Base-by-base conservation (phyloP, 129 eudicot genomes). In the Flaveria sonorensis region DNA sequence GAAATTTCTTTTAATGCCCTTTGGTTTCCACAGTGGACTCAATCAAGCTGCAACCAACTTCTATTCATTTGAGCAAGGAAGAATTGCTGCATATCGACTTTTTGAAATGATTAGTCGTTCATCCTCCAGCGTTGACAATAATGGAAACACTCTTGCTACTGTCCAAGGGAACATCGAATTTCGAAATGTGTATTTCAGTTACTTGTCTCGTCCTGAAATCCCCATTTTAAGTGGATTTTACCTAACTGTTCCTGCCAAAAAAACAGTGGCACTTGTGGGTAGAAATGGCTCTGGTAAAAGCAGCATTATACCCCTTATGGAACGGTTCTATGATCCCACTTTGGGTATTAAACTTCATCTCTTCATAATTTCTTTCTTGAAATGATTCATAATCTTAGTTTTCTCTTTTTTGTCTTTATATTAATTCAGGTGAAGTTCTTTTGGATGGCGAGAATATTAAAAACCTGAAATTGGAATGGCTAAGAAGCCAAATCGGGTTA, bases 281-380 rank as follows among this genome's bases (percentile, higher is more conserved):
- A 87, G 98, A 88, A 93, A 90, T 70, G 98, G 98, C 66, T 93
- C 98, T 70, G 98, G 98, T 36, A 93, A 93, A 86, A 93, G 98
- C 81, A 93, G 97, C 78, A 90, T 93, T 32, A 93, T 93, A 56
- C 97, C 98, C 2, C 96, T 93, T 39, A 93, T 93, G 97, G 98
- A 93, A 75, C 91, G 98, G 24, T 93, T 93, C 83, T 93, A 93
- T 80, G 98, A 93, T 83, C 98, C 98, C 62, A 93, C 95, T 40
- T 87, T 93, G 88, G 98, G 98, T 93, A 90, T 64, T 19, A 39
- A 21, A 28, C 77, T 32, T 61, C n/a, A 51, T 45, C 21, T 70
- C 73, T 39, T 16, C 32, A 24, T 21, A 15, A 4, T 55, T 64
- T 73, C 56, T 52, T 45, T 52, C 56, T 59, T 70, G 73, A 57